Evolutionary conservation across 1,284 basidiomycete species (phyloP).

Genomic region (Cerioporus squamosus): DNA sequence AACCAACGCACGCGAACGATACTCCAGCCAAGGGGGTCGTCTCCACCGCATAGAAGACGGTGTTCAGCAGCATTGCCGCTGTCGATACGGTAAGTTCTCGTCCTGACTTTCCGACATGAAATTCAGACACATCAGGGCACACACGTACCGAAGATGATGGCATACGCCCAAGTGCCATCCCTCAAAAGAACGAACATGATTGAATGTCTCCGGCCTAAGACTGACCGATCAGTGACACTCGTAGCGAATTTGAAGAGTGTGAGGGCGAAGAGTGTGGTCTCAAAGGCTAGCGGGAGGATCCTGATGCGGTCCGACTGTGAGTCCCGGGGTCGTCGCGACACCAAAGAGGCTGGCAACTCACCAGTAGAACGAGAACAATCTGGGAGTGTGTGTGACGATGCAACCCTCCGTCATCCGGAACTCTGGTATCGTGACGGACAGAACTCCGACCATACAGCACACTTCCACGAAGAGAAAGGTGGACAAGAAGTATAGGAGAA

Average conservation of each 20-base stretch:
- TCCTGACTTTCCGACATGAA: background rate
- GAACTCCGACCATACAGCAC: slow-evolving; percentile 12
- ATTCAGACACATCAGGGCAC: too few species aligned
- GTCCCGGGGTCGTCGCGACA: too few species aligned
- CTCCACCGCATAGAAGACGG: slow-evolving; percentile 16
- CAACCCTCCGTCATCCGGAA: slow-evolving; percentile 16
- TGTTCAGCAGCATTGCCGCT: slow-evolving; percentile 21
- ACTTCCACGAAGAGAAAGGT: slow-evolving; percentile 17
- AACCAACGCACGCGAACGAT: slow-evolving; percentile 15
- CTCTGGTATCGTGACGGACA: slow-evolving; percentile 12
- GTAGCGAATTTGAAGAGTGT: slow-evolving; percentile 36
- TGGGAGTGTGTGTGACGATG: slow-evolving; percentile 14
- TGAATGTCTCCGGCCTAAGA: slow-evolving; percentile 32
- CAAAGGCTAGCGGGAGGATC: slow-evolving; percentile 29
- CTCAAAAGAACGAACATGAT: slow-evolving; percentile 37
- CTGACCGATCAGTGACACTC: slow-evolving; percentile 26
- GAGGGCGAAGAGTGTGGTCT: slow-evolving; percentile 38
- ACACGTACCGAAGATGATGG: slow-evolving; percentile 29
- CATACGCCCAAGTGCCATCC: slow-evolving; percentile 47
- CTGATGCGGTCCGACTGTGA: background rate
- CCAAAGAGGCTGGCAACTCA: background rate
- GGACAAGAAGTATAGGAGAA: slow-evolving; percentile 6
- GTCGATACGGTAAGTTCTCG: background rate
- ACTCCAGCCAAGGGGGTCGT: slow-evolving; percentile 7
- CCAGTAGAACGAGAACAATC: slow-evolving; percentile 18